Evolutionary conservation across 2,329 filamentous ascomycete species (phyloP), one percentile per base, ranked within the genome.

Genomic region (Neonectria ditissima): DNA sequence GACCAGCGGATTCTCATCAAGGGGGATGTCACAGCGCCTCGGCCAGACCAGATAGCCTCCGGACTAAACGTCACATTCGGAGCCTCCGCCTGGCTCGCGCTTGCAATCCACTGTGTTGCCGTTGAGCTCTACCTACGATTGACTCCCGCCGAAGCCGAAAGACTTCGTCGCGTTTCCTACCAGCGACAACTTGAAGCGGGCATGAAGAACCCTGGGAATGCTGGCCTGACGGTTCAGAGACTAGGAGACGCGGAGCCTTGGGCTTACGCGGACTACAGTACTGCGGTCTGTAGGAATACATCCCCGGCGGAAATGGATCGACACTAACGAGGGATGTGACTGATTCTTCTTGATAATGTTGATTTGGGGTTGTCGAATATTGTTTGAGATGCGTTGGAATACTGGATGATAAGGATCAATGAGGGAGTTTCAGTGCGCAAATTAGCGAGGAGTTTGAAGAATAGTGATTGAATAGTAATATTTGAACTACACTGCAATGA

Each of bases 141-240:
- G 20, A 90, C 87, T 0, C 85, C 86, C 0, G 79, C 74, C 13
- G 87, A 90, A 68, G 77, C 78, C 1, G 79, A 87, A 47, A 78
- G 87, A 6, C 74, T 90, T 50, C 80, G 87, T 11, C 78, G 81
- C n/a, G 79, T 89, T 1, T 86, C 83, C 6, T 88, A 86, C 67
- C 81, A 87, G 70, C 78, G 82, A 45, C 87, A 90, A 68, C 65
- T 87, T 7, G 84, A 85, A 65, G 81, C 83, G 5, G 86, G 86
- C 0, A 81, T 84, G 74, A 79, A 73, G 45, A 78, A 80, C n/a
- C 82, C 86, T 0, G 85, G 83, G 0, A 79, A 79, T 22, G 79
- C 80, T 3, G 84, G 84, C 1, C 68, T 83, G 43, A 83, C 81
- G 2, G 77, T 71, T 7, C 68, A 69, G 26, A 69, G 43, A 28